A percentile compares a stretch with the other conserved stretches of the same genome.
Evolutionary conservation across 768 basidiomycete species (phyloP).

Genomic region (Hygrocybe coccinea): DNA sequence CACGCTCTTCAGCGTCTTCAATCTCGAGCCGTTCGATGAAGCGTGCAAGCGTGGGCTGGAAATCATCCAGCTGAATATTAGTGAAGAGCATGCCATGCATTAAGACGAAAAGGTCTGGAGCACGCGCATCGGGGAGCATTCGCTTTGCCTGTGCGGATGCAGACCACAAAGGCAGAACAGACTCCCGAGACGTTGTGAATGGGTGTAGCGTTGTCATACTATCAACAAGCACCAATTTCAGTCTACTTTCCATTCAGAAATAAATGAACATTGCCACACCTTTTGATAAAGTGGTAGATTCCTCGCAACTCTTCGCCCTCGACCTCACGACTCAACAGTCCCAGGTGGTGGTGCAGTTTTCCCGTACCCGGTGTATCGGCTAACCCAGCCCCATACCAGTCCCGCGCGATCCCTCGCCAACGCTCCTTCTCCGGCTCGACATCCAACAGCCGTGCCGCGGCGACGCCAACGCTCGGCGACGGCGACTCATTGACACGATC

Average conservation of each 20-base stretch:
- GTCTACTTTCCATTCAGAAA: slow-evolving; percentile 9
- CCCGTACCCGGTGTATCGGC: slow-evolving; percentile 91
- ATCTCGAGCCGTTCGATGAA: slow-evolving; percentile 84
- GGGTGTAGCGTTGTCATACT: slow-evolving; percentile 92
- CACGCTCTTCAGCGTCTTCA: slow-evolving; percentile 73
- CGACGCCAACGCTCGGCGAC: slow-evolving; percentile 77
- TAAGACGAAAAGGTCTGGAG: slow-evolving; percentile 79
- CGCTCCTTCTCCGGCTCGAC: slow-evolving; percentile 88
- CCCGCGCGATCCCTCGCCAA: slow-evolving; percentile 83
- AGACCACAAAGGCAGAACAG: slow-evolving; percentile 86
- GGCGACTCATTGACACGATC: slow-evolving; percentile 61
- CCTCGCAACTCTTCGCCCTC: slow-evolving; percentile 78
- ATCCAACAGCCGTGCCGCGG: slow-evolving; percentile 75
- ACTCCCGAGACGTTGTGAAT: slow-evolving; percentile 84
- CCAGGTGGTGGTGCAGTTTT: slow-evolving; percentile 90
- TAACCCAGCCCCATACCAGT: slow-evolving; percentile 89
- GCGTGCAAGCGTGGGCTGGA: slow-evolving; percentile 71
- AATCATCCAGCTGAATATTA: slow-evolving; percentile 90
- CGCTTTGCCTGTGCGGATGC: slow-evolving; percentile 66
- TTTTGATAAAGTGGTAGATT: slow-evolving; percentile 92
- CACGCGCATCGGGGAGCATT: slow-evolving; percentile 66
- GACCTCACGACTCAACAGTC: slow-evolving; percentile 77
- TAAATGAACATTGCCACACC: slow-evolving; percentile 45
- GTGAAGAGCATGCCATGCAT: slow-evolving; percentile 98
- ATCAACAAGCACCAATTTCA: slow-evolving; percentile 2